phyloP scores from a whole-genome alignment of 495 filamentous ascomycete genomes.

The Bryoglossum gracile region DNA sequence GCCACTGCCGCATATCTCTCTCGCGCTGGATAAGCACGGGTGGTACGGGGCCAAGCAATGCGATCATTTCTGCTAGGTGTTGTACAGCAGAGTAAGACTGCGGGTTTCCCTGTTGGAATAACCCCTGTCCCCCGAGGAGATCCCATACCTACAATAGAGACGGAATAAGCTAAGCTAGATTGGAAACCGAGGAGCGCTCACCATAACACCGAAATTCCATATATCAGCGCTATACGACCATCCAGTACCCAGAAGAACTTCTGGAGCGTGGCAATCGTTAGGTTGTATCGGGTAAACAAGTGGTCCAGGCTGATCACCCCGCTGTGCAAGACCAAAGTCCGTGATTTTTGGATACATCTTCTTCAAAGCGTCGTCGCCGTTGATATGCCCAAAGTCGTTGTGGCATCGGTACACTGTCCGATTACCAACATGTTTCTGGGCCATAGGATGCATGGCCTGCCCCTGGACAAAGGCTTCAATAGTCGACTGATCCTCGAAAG shows the following conservation, averaged over 20 bases:
- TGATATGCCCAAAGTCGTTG: slow-evolving; percentile 36
- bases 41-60: slow-evolving; percentile 34
- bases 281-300: slow-evolving; percentile 37
- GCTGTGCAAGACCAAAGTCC: slow-evolving; percentile 37
- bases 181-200: slow-evolving; percentile 10
- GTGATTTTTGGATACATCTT: slow-evolving; percentile 32
- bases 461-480: slow-evolving; percentile 35
- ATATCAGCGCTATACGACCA: slow-evolving; percentile 38
- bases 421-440: slow-evolving; percentile 34
- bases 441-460: slow-evolving; percentile 34
- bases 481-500: slow-evolving; percentile 36
- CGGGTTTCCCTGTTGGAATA: slow-evolving; percentile 30
- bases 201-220: slow-evolving; percentile 34
- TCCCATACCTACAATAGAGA: slow-evolving; percentile 35
- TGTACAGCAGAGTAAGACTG: slow-evolving; percentile 24
- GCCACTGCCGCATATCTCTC: background rate
- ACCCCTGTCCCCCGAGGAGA: slow-evolving; percentile 25
- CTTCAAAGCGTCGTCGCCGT: no score
- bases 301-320: slow-evolving; percentile 30
- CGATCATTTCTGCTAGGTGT: slow-evolving; percentile 34
- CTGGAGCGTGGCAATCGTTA: slow-evolving; percentile 32
- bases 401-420: slow-evolving; percentile 33
- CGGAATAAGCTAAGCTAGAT: slow-evolving; percentile 10
- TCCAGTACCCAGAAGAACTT: slow-evolving; percentile 31
- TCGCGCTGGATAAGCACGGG: background rate